phyloP scores from a whole-genome alignment of 306 rosid species.

The Dryas octopetala region DNA sequence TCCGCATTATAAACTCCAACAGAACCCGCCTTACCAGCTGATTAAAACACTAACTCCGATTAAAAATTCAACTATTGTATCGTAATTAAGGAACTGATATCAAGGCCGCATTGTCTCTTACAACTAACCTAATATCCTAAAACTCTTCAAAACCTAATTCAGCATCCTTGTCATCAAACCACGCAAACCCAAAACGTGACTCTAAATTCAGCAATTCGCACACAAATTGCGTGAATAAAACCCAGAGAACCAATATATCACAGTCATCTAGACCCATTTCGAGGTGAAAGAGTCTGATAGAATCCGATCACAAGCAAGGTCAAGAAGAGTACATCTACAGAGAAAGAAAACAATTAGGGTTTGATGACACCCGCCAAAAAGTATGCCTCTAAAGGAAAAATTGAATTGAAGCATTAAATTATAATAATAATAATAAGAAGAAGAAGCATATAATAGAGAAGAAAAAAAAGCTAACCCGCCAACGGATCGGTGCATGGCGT shows the following conservation, averaged over 20 bases:
- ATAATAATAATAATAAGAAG: background rate
- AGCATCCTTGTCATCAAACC: background rate
- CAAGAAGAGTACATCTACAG: background rate
- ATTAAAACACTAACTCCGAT: background rate
- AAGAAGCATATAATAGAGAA: background rate
- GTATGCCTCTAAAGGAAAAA: background rate
- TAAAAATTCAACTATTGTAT: background rate
- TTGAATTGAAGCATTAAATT: background rate
- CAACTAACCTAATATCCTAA: background rate
- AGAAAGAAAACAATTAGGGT: background rate
- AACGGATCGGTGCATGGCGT: constrained; percentile 91
- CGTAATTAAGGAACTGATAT: background rate
- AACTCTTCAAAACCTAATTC: constrained; percentile 2
- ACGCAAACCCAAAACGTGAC: background rate
- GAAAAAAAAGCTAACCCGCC: constrained; percentile 53
- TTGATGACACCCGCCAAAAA: background rate
- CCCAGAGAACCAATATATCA: background rate
- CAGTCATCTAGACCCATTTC: background rate
- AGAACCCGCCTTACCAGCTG: background rate
- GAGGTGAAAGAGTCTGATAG: background rate
- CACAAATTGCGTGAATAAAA: background rate
- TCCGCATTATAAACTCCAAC: background rate
- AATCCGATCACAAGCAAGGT: background rate
- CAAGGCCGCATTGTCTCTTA: background rate
- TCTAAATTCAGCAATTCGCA: background rate